phyloP scores from a whole-genome alignment of 2,329 filamentous ascomycete species.

The Penicillium paneum region DNA sequence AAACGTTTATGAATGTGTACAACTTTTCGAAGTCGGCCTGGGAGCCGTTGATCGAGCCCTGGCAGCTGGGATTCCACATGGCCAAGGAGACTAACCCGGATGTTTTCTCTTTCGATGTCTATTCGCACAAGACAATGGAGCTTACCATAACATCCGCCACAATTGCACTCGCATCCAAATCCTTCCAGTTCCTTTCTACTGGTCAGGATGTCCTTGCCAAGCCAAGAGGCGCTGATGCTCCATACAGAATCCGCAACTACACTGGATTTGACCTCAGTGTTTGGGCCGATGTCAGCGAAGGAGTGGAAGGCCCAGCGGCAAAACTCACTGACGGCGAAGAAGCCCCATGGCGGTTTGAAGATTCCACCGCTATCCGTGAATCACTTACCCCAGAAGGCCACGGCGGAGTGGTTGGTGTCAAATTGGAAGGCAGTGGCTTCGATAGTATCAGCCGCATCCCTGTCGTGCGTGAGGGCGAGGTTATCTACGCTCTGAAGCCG shows the following conservation, averaged over 20 bases:
- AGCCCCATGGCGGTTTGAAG: conserved; percentile 92
- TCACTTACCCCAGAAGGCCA: conserved; percentile 80
- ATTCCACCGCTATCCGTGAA: conserved; percentile 94
- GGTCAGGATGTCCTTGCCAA: conserved; percentile 93
- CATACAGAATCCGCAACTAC: conserved; percentile 91
- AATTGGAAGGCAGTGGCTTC: conserved; percentile 90
- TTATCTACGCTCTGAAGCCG: conserved; percentile 81
- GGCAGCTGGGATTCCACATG: conserved; percentile 89
- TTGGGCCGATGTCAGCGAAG: conserved; percentile 72
- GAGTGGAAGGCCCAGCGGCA: conserved; percentile 63
- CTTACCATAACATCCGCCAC: conserved; percentile 89
- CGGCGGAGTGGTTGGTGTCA: conserved; percentile 74
- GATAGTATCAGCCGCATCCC: conserved; percentile 84
- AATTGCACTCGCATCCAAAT: conserved; percentile 90
- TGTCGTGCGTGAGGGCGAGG: conserved; percentile 91
- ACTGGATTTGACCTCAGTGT: conserved; percentile 88
- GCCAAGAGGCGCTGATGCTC: conserved; percentile 83
- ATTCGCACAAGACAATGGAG: conserved; percentile 86
- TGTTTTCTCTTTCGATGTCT: conserved; percentile 75
- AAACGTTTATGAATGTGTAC: conserved; percentile 94
- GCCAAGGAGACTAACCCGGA: conserved; percentile 73
- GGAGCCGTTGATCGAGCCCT: conserved; percentile 95
- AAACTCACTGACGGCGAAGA: conserved; percentile 86
- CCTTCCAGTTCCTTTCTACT: conserved; percentile 80
- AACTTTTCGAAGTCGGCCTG: conserved; percentile 99